Percentiles rank a stretch among this genome's conserved stretches.
These are phyloP conservation scores for Backusella tarrabulga DNA, from an alignment of 192 early-diverging fungal genomes.

Conservation along the genomic window DNA sequence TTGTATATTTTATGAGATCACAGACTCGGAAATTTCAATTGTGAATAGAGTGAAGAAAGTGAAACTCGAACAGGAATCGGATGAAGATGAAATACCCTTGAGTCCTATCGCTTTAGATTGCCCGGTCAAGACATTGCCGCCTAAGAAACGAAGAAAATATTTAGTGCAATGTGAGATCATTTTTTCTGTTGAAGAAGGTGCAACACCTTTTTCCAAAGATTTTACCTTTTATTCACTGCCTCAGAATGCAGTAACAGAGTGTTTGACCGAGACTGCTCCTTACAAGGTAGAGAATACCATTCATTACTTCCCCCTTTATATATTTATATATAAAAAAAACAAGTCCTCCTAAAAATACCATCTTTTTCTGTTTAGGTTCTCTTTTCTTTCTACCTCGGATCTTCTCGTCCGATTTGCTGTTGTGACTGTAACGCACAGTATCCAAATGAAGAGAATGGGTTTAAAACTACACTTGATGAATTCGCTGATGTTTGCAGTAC, in stretches of 20 bases:
- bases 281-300: constrained; percentile 1
- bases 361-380: neutral
- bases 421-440: constrained; percentile 2
- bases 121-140: neutral
- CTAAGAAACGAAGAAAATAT: constrained; percentile 16
- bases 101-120: neutral
- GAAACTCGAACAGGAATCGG: constrained; percentile 10
- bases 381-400: constrained; percentile 12
- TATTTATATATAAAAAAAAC: neutral
- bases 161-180: constrained; percentile 9
- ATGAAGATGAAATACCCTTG: constrained; percentile 1
- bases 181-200: constrained; percentile 1
- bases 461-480: constrained; percentile 5
- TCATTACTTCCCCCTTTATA: neutral
- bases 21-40: constrained; percentile 17
- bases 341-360: neutral
- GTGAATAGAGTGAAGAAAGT: constrained; percentile 8
- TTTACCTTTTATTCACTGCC: constrained; percentile 1
- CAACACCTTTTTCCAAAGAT: neutral
- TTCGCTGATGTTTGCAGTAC: constrained; percentile 5
- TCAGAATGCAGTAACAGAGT: constrained; percentile 11
- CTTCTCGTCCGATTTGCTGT: neutral
- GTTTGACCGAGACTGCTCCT: constrained; percentile 9
- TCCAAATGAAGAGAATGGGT: neutral
- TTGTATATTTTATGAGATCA: constrained; percentile 21